Conservation (phyloP, 371 early-diverging fungal species). For the Rhizopus microsporus region DNA sequence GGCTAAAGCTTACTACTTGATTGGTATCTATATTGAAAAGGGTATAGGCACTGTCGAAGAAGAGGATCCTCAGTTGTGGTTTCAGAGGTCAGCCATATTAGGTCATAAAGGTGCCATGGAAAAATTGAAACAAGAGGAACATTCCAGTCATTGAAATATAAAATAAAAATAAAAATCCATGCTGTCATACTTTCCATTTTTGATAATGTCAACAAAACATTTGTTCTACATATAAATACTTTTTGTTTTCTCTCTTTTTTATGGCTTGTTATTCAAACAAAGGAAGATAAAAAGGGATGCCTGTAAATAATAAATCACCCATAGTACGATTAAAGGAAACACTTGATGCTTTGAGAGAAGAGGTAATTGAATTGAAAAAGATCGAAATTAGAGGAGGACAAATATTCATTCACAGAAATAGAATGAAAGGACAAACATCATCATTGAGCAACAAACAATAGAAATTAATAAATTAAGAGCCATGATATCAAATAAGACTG, state of each 20-base stretch:
- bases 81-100: conserved; percentile 68
- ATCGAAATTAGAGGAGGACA: background rate
- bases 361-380: conserved; percentile 6
- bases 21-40: conserved; percentile 78
- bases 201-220: too few relatives aligned
- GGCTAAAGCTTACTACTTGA: conserved; percentile 82
- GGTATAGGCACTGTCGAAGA: conserved; percentile 68
- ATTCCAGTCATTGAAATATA: conserved; percentile 10
- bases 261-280: background rate
- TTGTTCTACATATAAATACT: conserved; percentile 4
- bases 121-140: background rate
- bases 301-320: conserved; percentile 13
- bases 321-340: conserved; percentile 14
- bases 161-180: background rate
- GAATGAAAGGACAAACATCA: too few relatives aligned
- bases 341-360: conserved; percentile 15
- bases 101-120: conserved; percentile 68
- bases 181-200: too few relatives aligned
- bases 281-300: conserved; percentile 15
- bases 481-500: too few relatives aligned
- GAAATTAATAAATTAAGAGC: too few relatives aligned
- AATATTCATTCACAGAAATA: too few relatives aligned
- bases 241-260: background rate
- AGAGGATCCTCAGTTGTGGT: conserved; percentile 76
- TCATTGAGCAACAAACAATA: too few relatives aligned